Base-by-base conservation (phyloP, 2,329 filamentous ascomycete species). In the Hawksworthiomyces lignivorus region DNA sequence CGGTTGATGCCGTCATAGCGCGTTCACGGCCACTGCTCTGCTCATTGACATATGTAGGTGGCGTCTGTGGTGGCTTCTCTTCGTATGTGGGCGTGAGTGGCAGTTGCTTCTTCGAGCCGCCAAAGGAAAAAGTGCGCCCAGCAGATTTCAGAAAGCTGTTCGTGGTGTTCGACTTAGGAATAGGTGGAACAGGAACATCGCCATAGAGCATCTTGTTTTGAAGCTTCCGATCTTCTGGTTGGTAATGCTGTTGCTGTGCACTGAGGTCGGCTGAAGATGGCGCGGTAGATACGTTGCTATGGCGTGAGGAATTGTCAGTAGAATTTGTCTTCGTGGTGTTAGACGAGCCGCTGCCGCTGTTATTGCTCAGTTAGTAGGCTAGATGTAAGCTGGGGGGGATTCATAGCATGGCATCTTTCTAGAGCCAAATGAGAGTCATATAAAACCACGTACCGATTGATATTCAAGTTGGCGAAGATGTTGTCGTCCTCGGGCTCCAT, bases 211-310 rank as follows among this genome's bases (percentile, higher is more conserved):
- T 73, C 52, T 58, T 68, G 41, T 50, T 52, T 26, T 53, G 46
- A 31, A 54, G 54, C 37, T 57, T 62, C 59, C 58, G 62, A 41
- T 70, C 66, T 43, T 71, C 65, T 9, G 9, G 17, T 3, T 48
- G 34, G 2, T 46, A 36, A 11, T 45, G 39, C 31, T 42, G 40
- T 20, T 47, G 40, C 28, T 64, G 61, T 9, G 50, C 51, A 31
- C 54, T 58, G 26, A 62, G 53, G 39, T 70, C 74, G 39, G 73
- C 68, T 4, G 75, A 78, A 4, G 75, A 80, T 11, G 75, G 73
- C 27, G 75, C 66, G 28, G 75, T 79, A n/a, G 75, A 79, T 39
- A 68, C 71, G 58, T 76, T 76, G 58, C 75, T 79, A 56, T 79
- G 72, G 54, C 75, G 70, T 37, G 75, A 80, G 26, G 75, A 79